These are phyloP conservation scores for Marsdenia floribunda DNA, from an alignment of 257 asterid genomes.

Conservation along the genomic window DNA sequence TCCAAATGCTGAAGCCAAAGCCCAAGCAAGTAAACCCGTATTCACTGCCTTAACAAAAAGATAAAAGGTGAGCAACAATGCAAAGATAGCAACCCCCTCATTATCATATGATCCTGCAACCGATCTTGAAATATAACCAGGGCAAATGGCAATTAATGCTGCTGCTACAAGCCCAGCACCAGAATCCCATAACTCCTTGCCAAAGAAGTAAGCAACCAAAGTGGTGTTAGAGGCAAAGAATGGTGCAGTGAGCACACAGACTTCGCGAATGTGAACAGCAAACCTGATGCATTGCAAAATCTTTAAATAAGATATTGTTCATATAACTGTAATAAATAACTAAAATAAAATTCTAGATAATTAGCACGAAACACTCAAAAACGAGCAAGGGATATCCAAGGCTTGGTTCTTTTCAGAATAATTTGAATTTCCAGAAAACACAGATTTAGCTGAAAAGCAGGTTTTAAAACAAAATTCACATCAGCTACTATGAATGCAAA, in stretches of 20 bases:
- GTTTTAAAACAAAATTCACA: background rate
- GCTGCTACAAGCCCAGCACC: slow-evolving; percentile 99
- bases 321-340: background rate
- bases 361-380: background rate
- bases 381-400: background rate
- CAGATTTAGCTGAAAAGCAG: background rate
- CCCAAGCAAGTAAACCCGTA: slow-evolving; percentile 99
- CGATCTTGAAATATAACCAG: slow-evolving; percentile 97
- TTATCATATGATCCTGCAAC: slow-evolving; percentile 99
- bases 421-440: background rate
- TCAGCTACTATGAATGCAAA: background rate
- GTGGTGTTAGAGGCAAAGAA: slow-evolving; percentile 98
- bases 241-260: slow-evolving; percentile 97
- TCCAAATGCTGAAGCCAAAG: slow-evolving; percentile 91
- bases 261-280: slow-evolving; percentile 98
- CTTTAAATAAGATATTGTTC: slow-evolving; percentile 1
- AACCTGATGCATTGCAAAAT: slow-evolving; percentile 49
- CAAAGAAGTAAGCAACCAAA: slow-evolving; percentile 96
- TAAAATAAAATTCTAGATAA: background rate
- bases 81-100: slow-evolving; percentile 97
- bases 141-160: slow-evolving; percentile 90
- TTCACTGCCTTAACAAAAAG: slow-evolving; percentile 97
- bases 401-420: background rate
- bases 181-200: slow-evolving; percentile 96
- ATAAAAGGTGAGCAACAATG: slow-evolving; percentile 88